Conservation (phyloP, 345 rosid genomes). For the Populus pruinosa region DNA sequence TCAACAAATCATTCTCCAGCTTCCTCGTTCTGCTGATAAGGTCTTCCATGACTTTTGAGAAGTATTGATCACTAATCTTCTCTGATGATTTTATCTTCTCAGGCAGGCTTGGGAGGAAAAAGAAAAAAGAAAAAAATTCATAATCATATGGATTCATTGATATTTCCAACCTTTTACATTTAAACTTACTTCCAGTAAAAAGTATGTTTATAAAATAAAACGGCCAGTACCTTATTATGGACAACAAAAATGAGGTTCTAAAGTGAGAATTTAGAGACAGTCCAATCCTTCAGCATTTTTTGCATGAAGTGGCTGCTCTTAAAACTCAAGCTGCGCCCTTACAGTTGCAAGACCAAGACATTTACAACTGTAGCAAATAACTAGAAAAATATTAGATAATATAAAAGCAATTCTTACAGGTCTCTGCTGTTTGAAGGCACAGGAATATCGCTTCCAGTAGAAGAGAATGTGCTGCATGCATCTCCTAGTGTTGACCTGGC, state of each 20-base stretch:
- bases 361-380: neutral
- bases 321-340: neutral
- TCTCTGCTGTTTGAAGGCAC: constrained; percentile 31
- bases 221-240: neutral
- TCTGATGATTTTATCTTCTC: constrained; percentile 41
- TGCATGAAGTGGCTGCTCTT: neutral
- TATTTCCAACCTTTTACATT: neutral
- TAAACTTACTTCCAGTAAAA: neutral
- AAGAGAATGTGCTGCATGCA: constrained; percentile 52
- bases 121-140: no score
- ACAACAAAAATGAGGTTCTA: neutral
- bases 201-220: neutral
- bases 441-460: constrained; percentile 28
- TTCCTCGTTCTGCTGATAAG: constrained; percentile 45
- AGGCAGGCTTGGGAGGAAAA: constrained; percentile 27
- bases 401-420: constrained; percentile 45
- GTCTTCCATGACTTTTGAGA: constrained; percentile 63
- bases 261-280: neutral
- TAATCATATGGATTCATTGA: neutral
- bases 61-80: constrained; percentile 45
- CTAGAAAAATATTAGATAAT: constrained; percentile 2
- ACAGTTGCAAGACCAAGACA: neutral
- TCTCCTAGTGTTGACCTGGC: constrained; percentile 65
- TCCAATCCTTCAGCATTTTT: neutral
- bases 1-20: constrained; percentile 55